phyloP scores from a whole-genome alignment of 495 filamentous ascomycete genomes.

The Penicillium robsamsonii region DNA sequence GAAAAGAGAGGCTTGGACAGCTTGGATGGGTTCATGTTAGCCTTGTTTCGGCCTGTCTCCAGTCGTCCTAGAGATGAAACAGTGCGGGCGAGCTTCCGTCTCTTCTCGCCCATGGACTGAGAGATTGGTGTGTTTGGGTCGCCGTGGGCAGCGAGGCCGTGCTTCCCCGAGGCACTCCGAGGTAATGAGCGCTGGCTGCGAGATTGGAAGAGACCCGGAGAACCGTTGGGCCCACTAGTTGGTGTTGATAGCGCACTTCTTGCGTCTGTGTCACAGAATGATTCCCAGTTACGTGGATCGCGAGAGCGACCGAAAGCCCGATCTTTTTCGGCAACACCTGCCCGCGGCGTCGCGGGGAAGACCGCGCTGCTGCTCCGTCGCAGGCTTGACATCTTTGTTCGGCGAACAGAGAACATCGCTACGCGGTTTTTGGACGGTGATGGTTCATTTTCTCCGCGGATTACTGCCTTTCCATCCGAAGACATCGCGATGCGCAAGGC shows the following conservation, averaged over 20 bases:
- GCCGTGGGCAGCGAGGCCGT: slow-evolving; percentile 51
- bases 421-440: slow-evolving; percentile 54
- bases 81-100: slow-evolving; percentile 60
- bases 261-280: slow-evolving; percentile 70
- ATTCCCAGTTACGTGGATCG: slow-evolving; percentile 82
- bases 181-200: slow-evolving; percentile 50
- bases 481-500: slow-evolving; percentile 49
- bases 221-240: slow-evolving; percentile 68
- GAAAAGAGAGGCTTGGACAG: slow-evolving; percentile 28
- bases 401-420: slow-evolving; percentile 50
- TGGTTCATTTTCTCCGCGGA: slow-evolving; percentile 45
- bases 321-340: slow-evolving; percentile 34
- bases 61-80: slow-evolving; percentile 66
- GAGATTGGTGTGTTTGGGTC: slow-evolving; percentile 47
- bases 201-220: slow-evolving; percentile 70
- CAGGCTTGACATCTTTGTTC: slow-evolving; percentile 53
- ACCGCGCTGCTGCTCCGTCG: slow-evolving; percentile 61
- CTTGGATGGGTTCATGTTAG: slow-evolving; percentile 20
- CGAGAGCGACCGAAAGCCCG: slow-evolving; percentile 66
- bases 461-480: slow-evolving; percentile 51
- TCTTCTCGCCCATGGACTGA: slow-evolving; percentile 53
- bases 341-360: slow-evolving; percentile 38
- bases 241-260: slow-evolving; percentile 69
- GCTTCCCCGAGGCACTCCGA: slow-evolving; percentile 42
- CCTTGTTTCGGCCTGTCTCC: slow-evolving; percentile 45